Evolutionary conservation across 352 stramenopile genomes (phyloP).

Genomic region (Phytopythium ostracodes): DNA sequence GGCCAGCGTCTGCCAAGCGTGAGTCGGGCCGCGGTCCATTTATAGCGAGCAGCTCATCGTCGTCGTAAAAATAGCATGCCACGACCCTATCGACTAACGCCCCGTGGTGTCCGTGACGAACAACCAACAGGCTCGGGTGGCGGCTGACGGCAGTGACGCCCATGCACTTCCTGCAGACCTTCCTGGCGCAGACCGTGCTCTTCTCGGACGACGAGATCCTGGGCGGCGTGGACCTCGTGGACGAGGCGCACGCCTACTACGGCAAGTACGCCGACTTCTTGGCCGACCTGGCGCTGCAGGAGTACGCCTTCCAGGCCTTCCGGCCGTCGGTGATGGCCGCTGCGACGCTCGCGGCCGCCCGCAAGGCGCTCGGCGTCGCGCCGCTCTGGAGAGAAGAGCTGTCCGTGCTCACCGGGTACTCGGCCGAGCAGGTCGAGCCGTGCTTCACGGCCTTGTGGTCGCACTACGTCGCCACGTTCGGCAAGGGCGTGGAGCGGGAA

Average conservation of each 20-base stretch:
- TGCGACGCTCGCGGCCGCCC: constrained; percentile 65
- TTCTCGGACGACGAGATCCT: constrained; percentile 80
- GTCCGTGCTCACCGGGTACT: constrained; percentile 76
- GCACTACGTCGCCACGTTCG: constrained; percentile 75
- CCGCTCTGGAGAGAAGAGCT: constrained; percentile 83
- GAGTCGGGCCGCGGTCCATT: constrained; percentile 9
- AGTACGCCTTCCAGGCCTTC: constrained; percentile 82
- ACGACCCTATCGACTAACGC: background rate
- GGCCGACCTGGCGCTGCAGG: constrained; percentile 78
- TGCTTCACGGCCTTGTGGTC: constrained; percentile 83
- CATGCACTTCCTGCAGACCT: constrained; percentile 82
- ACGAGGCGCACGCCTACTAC: constrained; percentile 77
- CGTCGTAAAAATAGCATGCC: background rate
- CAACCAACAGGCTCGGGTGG: constrained; percentile 58
- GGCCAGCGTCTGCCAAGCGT: constrained; percentile 42
- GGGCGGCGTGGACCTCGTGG: constrained; percentile 50
- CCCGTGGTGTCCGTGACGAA: constrained; percentile 7
- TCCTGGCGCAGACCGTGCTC: constrained; percentile 69
- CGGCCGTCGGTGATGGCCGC: constrained; percentile 77
- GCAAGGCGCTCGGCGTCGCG: constrained; percentile 73
- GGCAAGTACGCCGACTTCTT: constrained; percentile 86
- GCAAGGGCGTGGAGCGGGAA: constrained; percentile 44
- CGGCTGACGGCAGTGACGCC: constrained; percentile 61
- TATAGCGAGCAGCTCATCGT: background rate
- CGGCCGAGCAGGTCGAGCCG: constrained; percentile 68